Conservation (phyloP, 2,329 filamentous ascomycete genomes). For the Fusarium verrucosum region DNA sequence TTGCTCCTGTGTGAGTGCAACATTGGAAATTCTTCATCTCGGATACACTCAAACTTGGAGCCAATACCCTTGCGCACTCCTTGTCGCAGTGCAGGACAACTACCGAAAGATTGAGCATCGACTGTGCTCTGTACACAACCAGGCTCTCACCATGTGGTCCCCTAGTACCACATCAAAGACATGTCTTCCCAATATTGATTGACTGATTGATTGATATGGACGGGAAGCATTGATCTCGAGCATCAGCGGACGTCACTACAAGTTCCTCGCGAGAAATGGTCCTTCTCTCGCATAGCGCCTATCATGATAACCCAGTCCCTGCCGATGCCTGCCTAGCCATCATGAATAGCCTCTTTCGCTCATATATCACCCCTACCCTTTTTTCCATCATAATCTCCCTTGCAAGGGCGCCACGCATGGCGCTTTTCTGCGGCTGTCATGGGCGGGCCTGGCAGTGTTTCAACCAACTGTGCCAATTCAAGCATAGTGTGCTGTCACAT, state of each 20-base stretch:
- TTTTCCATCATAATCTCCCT: conserved; percentile 8
- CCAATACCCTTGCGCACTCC: conserved; percentile 4
- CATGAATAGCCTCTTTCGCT: conserved; percentile 6
- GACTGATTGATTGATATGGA: too few species aligned
- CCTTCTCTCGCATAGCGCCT: neutral
- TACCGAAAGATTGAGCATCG: conserved; percentile 14
- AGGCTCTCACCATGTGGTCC: conserved; percentile 34
- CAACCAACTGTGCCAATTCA: conserved; percentile 29
- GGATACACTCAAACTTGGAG: conserved; percentile 11
- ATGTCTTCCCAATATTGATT: conserved; percentile 19
- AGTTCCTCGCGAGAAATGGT: neutral
- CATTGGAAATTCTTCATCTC: neutral
- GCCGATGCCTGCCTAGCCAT: neutral
- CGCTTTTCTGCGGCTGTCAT: conserved; percentile 28
- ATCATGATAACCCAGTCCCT: conserved; percentile 2
- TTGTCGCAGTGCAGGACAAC: conserved; percentile 22
- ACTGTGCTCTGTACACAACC: conserved; percentile 14
- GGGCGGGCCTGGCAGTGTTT: conserved; percentile 31
- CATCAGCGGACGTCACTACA: neutral
- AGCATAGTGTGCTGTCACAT: conserved; percentile 38
- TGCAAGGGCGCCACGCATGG: conserved; percentile 22
- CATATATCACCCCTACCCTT: conserved; percentile 12
- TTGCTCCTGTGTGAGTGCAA: conserved; percentile 28
- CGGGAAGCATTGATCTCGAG: conserved; percentile 1
- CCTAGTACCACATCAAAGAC: conserved; percentile 34